phyloP scores from a whole-genome alignment of 208 protist species.

The Acanthamoeba healyi region DNA sequence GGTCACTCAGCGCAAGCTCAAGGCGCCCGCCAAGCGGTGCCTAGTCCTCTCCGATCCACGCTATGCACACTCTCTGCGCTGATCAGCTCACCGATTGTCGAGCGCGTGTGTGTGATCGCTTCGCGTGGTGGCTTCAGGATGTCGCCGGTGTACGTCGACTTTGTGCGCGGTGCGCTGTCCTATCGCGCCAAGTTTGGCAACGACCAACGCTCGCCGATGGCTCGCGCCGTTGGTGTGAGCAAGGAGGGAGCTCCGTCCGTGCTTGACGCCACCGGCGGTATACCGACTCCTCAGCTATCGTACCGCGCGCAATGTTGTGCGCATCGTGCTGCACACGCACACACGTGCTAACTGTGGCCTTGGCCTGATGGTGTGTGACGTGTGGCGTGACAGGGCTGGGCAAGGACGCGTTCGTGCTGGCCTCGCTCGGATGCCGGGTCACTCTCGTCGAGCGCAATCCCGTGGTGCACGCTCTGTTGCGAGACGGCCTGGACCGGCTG shows the following conservation, averaged over 20 bases:
- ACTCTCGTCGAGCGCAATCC: constrained; percentile 61
- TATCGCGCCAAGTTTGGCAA: constrained; percentile 18
- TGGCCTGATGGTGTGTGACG: no score
- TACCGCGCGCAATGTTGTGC: neutral
- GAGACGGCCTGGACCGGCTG: constrained; percentile 34
- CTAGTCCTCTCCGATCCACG: neutral
- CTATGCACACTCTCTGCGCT: neutral
- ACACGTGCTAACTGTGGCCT: no score
- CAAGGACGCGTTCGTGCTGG: constrained; percentile 73
- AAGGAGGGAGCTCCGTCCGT: neutral
- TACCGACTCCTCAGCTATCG: no score
- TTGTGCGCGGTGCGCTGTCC: constrained; percentile 13
- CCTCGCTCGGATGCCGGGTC: constrained; percentile 42
- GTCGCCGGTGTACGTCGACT: constrained; percentile 61
- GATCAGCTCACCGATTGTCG: neutral
- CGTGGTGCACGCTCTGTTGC: constrained; percentile 45
- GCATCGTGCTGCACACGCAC: neutral
- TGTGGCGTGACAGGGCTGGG: constrained; percentile 3
- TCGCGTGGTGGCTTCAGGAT: constrained; percentile 15
- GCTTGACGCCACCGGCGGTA: constrained; percentile 68
- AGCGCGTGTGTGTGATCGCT: neutral
- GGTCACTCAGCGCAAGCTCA: neutral
- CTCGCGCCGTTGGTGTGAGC: constrained; percentile 1
- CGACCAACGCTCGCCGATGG: constrained; percentile 37
- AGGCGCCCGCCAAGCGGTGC: neutral